Conservation (phyloP, 2,329 filamentous ascomycete genomes). For the Dactylellina cionopaga region DNA sequence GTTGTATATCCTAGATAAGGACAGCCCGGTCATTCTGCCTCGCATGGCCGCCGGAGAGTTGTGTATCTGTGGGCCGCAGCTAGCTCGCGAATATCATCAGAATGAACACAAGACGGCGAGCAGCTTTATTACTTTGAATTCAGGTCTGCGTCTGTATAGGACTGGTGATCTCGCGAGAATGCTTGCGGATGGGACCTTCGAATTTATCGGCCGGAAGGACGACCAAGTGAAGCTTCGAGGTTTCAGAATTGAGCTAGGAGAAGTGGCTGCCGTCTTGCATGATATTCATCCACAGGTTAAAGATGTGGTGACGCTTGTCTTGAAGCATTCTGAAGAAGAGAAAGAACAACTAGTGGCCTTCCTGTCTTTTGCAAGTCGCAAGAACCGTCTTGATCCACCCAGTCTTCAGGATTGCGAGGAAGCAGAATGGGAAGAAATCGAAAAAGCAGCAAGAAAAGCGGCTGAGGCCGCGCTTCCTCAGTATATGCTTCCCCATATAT, state of each 20-base stretch:
- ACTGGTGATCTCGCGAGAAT: slow-evolving; percentile 85
- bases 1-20: slow-evolving; percentile 60
- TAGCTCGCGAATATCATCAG: slow-evolving; percentile 63
- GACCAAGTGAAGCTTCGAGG: slow-evolving; percentile 85
- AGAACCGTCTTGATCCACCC: slow-evolving; percentile 58
- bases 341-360: slow-evolving; percentile 73
- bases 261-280: slow-evolving; percentile 73
- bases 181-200: slow-evolving; percentile 77
- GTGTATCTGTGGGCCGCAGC: slow-evolving; percentile 63
- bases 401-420: slow-evolving; percentile 58
- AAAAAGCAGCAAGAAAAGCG: slow-evolving; percentile 66
- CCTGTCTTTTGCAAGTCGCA: slow-evolving; percentile 65
- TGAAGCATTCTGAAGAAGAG: slow-evolving; percentile 61
- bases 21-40: slow-evolving; percentile 59
- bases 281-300: slow-evolving; percentile 64
- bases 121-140: slow-evolving; percentile 38
- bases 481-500: slow-evolving; percentile 82
- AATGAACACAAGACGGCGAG: slow-evolving; percentile 42
- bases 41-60: slow-evolving; percentile 62
- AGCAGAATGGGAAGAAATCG: slow-evolving; percentile 57
- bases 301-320: slow-evolving; percentile 73
- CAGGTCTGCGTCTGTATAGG: slow-evolving; percentile 69
- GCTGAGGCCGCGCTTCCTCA: slow-evolving; percentile 70
- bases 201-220: slow-evolving; percentile 78
- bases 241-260: slow-evolving; percentile 79